Base-by-base conservation (phyloP, 805 yeast genomes). In the Pichia manshurica region DNA sequence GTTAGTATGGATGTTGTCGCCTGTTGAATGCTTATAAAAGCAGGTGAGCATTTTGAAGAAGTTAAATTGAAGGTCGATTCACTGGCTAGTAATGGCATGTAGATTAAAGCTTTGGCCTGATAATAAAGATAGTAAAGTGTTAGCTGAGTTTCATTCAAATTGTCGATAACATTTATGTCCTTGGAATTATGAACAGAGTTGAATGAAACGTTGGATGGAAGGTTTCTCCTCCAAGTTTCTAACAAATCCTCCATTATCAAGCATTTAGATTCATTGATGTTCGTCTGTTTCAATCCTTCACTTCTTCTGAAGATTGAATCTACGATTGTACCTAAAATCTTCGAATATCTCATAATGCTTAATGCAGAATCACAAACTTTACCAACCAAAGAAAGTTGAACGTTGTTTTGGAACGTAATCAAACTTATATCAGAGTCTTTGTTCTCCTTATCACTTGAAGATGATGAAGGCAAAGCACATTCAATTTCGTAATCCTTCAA, bases 401-500 rank as follows among this genome's bases (percentile, higher is more conserved):
- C 71, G 58, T 82, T 76, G 59, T 80, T 81, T 10, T 53, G 52
- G 49, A 81, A 77, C 31, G 79, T 73, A 53, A 79, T 74, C 53
- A 79, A 71, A 57, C 79, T 82, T 39, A 74, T 78, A 52, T 75
- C 74, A 39, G 66, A 62, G 23, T 73, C 77, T 35, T 66, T 70
- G 43, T 63, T 62, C 8, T 62, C 64, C 39, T 63, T 59, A 40
- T 64, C 68, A 36, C 66, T 63, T 3, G 62, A 42, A 3, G 62
- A 54, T 4, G 84, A 79, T 4, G 84, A 79, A 1, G 96, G 96
- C 56, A 85, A 66, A 1, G 91, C 90, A 70, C 96, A 87, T 62
- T 87, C 95, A 44, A 88, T 79, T 61, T 87, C 95, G 57, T 78
- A 79, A 60, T 87, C 96, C 57, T 84, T 84, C 23, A 88, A 65